phyloP scores from a whole-genome alignment of 345 rosid species.

The Mercurialis annua region DNA sequence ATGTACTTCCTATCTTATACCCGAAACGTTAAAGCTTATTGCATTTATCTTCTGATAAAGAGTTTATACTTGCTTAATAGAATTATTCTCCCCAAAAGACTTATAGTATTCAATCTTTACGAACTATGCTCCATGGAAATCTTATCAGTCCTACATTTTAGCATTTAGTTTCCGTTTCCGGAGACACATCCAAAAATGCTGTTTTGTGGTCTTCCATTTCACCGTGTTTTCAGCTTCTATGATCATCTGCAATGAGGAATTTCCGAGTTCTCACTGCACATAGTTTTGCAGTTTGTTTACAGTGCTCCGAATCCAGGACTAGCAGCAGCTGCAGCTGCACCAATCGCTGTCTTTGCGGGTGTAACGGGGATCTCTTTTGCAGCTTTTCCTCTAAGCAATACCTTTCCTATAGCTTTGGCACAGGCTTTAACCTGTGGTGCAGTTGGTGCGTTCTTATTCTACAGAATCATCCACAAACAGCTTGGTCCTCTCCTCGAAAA shows the following conservation, averaged over 20 bases:
- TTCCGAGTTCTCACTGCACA: slow-evolving; percentile 11
- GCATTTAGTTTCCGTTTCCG: too few species aligned
- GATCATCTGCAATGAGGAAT: not conserved
- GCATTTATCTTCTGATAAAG: too few species aligned
- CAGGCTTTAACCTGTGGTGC: slow-evolving; percentile 84
- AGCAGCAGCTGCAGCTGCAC: slow-evolving; percentile 90
- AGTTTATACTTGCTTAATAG: too few species aligned
- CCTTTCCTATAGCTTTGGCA: slow-evolving; percentile 47
- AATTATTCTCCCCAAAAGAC: too few species aligned
- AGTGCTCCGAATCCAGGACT: slow-evolving; percentile 95
- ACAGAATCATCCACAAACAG: slow-evolving; percentile 60
- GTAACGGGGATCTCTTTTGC: slow-evolving; percentile 82
- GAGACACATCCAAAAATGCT: too few species aligned
- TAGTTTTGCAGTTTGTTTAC: slow-evolving; percentile 71
- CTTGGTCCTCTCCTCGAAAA: slow-evolving; percentile 82
- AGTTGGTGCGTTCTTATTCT: slow-evolving; percentile 68
- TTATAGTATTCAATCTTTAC: too few species aligned
- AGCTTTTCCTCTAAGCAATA: slow-evolving; percentile 81
- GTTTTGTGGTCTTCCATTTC: too few species aligned
- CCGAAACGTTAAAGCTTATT: not conserved
- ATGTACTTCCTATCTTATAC: slow-evolving; percentile 30
- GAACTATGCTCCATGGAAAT: too few species aligned
- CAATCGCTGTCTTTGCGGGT: slow-evolving; percentile 68
- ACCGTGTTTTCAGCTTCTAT: not conserved
- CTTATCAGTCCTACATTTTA: too few species aligned